Conservation (phyloP, 768 basidiomycete genomes). For the Mycena latifolia region DNA sequence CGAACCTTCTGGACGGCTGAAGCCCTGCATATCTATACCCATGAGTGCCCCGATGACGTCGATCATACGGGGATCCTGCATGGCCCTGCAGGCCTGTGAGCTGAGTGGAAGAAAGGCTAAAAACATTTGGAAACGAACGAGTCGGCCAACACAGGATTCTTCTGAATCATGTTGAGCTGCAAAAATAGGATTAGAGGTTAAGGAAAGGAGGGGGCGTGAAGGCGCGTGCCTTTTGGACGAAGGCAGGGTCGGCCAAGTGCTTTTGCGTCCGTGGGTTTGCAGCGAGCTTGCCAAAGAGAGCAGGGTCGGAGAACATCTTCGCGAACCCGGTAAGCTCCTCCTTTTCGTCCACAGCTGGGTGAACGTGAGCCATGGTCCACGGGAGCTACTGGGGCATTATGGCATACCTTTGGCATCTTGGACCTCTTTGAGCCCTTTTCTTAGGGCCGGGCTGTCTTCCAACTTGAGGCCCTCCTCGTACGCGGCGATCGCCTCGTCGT, state of each 20-base stretch:
- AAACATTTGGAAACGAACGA: slow-evolving; percentile 51
- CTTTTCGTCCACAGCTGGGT: slow-evolving; percentile 51
- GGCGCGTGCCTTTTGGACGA: slow-evolving; percentile 73
- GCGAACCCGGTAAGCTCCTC: slow-evolving; percentile 71
- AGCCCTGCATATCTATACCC: slow-evolving; percentile 93
- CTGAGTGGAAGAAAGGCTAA: slow-evolving; percentile 1
- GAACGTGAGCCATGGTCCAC: slow-evolving; percentile 18
- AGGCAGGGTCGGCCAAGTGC: slow-evolving; percentile 85
- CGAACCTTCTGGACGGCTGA: slow-evolving; percentile 86
- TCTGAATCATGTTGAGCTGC: slow-evolving; percentile 75
- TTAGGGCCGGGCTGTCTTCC: slow-evolving; percentile 85
- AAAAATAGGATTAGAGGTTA: slow-evolving; percentile 25
- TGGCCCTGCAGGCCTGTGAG: slow-evolving; percentile 52
- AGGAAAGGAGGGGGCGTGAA: slow-evolving; percentile 11
- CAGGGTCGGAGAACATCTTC: slow-evolving; percentile 88
- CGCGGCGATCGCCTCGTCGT: slow-evolving; percentile 85
- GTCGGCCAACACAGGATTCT: slow-evolving; percentile 75
- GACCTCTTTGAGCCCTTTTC: slow-evolving; percentile 92
- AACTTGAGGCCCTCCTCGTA: slow-evolving; percentile 87
- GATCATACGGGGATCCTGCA: slow-evolving; percentile 93
- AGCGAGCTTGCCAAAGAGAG: slow-evolving; percentile 85
- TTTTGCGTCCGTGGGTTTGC: slow-evolving; percentile 88
- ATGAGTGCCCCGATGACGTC: slow-evolving; percentile 93
- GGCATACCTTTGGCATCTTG: slow-evolving; percentile 81
- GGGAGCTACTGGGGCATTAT: not conserved